These are phyloP conservation scores for Neospora caninum DNA, from an alignment of 169 alveolate genomes.

Conservation along the genomic window DNA sequence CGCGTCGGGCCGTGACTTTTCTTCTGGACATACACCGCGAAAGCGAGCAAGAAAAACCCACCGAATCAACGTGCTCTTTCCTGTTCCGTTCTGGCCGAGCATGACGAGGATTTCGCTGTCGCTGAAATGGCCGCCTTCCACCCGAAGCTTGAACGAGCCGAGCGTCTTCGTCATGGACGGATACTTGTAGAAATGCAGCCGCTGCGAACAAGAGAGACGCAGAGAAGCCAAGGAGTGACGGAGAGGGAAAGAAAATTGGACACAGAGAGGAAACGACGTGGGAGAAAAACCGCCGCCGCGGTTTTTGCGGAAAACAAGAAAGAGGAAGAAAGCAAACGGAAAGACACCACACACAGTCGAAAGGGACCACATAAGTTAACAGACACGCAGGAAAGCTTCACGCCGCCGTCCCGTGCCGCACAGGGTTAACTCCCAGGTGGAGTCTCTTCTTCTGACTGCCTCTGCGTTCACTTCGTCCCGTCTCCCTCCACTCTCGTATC, in stretches of 20 bases:
- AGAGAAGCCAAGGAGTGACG: neutral
- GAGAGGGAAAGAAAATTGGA: neutral
- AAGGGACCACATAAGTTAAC: no score
- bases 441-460: no score
- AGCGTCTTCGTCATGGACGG: slow-evolving; percentile 86
- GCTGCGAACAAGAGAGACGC: slow-evolving; percentile 26
- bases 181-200: slow-evolving; percentile 82
- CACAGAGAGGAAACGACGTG: neutral
- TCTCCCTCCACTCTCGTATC: no score
- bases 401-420: no score
- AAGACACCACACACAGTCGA: neutral
- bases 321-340: neutral
- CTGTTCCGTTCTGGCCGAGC: slow-evolving; percentile 99
- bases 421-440: no score
- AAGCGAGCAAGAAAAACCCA: no score
- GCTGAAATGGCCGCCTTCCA: slow-evolving; percentile 93
- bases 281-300: neutral
- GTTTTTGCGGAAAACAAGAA: neutral
- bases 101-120: slow-evolving; percentile 97
- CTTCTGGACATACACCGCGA: no score
- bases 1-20: no score
- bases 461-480: no score
- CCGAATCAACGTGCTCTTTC: slow-evolving; percentile 98
- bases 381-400: no score
- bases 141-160: slow-evolving; percentile 85